Evolutionary conservation across 2,329 filamentous ascomycete genomes (phyloP).

Genomic region (Monilinia vaccinii-corymbosi): DNA sequence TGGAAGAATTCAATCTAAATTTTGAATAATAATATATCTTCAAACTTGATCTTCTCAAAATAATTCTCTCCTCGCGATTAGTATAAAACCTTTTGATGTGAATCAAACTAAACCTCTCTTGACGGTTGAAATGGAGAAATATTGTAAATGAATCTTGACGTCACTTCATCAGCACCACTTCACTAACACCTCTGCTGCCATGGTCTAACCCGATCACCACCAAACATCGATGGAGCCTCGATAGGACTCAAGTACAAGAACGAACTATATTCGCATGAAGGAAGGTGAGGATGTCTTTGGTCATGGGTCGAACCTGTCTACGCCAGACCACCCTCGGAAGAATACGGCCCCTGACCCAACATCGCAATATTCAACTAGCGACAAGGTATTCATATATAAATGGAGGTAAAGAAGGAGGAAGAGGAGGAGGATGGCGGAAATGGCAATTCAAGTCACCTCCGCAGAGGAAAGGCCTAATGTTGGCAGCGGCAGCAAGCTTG

Average conservation of each 20-base stretch:
- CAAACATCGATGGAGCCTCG: conserved; percentile 21
- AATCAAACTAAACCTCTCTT: neutral
- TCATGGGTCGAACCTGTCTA: conserved; percentile 37
- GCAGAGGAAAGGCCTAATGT: conserved; percentile 16
- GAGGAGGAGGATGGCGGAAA: neutral
- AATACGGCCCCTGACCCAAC: conserved; percentile 26
- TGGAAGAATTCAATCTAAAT: neutral
- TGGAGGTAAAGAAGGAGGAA: neutral
- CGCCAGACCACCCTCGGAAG: conserved; percentile 28
- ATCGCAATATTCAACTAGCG: conserved; percentile 12
- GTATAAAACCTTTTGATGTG: neutral
- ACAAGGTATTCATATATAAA: conserved; percentile 13
- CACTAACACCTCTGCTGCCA: neutral
- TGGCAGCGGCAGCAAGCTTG: conserved; percentile 29
- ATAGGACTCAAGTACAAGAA: conserved; percentile 12
- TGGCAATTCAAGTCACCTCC: conserved; percentile 10
- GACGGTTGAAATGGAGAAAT: neutral
- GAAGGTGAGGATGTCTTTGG: conserved; percentile 38
- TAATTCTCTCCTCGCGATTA: neutral
- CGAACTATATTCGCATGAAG: neutral
- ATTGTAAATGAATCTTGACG: neutral
- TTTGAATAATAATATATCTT: neutral
- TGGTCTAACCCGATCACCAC: neutral
- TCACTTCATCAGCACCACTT: conserved; percentile 1
- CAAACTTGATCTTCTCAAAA: neutral